Base-by-base conservation (phyloP, 345 rosid species). In the Trapa incisa region DNA sequence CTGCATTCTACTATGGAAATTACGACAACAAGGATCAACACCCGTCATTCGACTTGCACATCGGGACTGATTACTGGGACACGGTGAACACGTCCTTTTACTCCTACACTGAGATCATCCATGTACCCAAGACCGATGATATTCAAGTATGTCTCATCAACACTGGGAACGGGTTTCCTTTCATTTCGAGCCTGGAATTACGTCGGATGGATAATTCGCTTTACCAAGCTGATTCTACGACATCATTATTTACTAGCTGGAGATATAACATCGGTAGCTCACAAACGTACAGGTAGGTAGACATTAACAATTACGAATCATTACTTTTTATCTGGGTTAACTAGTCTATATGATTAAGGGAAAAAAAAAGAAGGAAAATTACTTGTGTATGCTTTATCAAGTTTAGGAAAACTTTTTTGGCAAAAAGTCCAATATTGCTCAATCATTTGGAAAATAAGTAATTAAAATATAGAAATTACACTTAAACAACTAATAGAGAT, bases 161-260 rank as follows among this genome's bases (percentile, higher is more conserved):
- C n/a, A 71, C 65, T 1, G 73, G 74, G 4, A n/a, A 13, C 2
- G 82, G 82, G 33, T 6, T 29, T 7, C 82, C 77, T 45, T 54
- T 61, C 29, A 75, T 79, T 58, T 73, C 82, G 0, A 50, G 66
- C 0, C 53, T 79, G 71, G 79, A 70, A 56, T 16, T 79, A 9
- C 65, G 79, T 22, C 69, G 10, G 61, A 11, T 71, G 37, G 37
- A 73, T 38, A 2, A 39, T 47, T 6, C 68, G 32, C 35, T 38
- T 29, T 68, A 66, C 47, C n/a, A 32, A 14, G 37, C 22, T 9
- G 65, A 38, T 2, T 6, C 64, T 32, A 15, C 43, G 43, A 7
- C 43, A 41, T 41, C 43, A 41, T 7, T 41, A 4, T 41, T 41
- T 41, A 41, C 4, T 7, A 41, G 43, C 43, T 4, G 43, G 43